phyloP scores from a whole-genome alignment of 495 filamentous ascomycete genomes.

The Paragyromitra xinjiangensis region DNA sequence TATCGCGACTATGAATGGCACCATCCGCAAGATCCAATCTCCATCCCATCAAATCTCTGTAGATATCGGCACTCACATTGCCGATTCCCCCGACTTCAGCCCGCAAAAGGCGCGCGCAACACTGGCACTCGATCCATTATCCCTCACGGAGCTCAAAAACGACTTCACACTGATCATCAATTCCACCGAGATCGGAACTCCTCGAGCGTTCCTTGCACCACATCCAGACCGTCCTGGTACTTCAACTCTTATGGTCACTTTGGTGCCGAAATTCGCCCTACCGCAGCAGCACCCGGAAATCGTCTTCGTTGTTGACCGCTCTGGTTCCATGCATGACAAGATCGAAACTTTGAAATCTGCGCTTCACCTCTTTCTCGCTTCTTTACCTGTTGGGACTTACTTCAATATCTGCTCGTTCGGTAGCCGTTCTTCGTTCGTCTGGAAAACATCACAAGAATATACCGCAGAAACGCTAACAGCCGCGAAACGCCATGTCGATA shows the following conservation, averaged over 20 bases:
- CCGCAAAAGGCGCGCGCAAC: conserved; percentile 70
- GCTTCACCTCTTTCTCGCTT: conserved; percentile 74
- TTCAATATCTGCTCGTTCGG: conserved; percentile 84
- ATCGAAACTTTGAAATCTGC: conserved; percentile 68
- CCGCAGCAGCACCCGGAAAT: conserved; percentile 67
- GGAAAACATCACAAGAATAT: conserved; percentile 67
- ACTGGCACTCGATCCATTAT: conserved; percentile 62
- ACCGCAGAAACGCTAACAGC: conserved; percentile 62
- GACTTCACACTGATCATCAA: conserved; percentile 67
- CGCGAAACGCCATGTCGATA: conserved; percentile 64
- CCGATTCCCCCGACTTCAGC: conserved; percentile 60
- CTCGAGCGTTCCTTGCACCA: conserved; percentile 45
- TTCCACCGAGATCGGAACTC: conserved; percentile 32
- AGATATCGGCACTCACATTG: conserved; percentile 64
- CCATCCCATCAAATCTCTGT: conserved; percentile 75
- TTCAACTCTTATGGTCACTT: conserved; percentile 63
- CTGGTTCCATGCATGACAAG: conserved; percentile 70
- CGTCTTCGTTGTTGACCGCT: conserved; percentile 75
- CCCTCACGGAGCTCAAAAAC: conserved; percentile 60
- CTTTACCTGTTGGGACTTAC: conserved; percentile 70
- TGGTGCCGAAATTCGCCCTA: conserved; percentile 72
- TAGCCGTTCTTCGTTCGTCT: conserved; percentile 65
- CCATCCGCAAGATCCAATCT: conserved; percentile 69
- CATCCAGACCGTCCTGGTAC: conserved; percentile 30
- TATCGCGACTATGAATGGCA: conserved; percentile 67